These are phyloP conservation scores for Tolypocladium tropicale DNA, from an alignment of 2,329 filamentous ascomycete genomes.

Conservation along the genomic window DNA sequence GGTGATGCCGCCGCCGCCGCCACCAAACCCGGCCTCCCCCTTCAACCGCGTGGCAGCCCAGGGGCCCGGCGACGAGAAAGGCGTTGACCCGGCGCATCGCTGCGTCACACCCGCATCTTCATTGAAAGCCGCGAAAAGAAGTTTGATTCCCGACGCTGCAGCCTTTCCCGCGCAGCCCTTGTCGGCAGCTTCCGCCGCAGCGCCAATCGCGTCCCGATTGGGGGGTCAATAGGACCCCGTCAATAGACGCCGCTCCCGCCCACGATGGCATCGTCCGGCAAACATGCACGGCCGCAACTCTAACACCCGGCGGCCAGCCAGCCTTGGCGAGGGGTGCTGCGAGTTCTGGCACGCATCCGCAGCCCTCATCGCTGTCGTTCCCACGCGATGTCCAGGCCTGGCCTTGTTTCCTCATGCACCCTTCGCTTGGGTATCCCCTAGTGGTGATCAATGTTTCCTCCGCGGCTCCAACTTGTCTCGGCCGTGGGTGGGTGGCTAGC, in stretches of 20 bases:
- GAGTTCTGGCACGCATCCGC: neutral
- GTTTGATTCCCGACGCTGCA: neutral
- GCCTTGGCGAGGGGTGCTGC: neutral
- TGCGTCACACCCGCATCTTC: neutral
- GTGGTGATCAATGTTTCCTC: neutral
- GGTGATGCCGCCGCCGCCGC: neutral
- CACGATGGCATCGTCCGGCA: neutral
- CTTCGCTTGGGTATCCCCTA: neutral
- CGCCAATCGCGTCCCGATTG: conserved; percentile 14
- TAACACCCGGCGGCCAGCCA: neutral
- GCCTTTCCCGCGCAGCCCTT: neutral
- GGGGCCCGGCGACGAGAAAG: neutral
- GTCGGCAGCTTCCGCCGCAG: neutral
- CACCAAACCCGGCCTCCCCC: neutral
- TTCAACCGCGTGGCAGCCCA: neutral
- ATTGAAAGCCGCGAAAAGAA: neutral
- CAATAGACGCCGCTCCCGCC: conserved; percentile 14
- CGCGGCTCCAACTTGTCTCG: neutral
- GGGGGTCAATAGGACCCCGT: conserved; percentile 23
- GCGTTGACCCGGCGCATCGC: too few species aligned
- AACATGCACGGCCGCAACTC: neutral
- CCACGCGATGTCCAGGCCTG: neutral
- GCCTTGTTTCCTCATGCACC: neutral
- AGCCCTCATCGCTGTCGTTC: neutral
- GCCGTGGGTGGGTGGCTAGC: neutral